phyloP scores from a whole-genome alignment of 2,329 filamentous ascomycete genomes.

The Aureobasidium sp. region DNA sequence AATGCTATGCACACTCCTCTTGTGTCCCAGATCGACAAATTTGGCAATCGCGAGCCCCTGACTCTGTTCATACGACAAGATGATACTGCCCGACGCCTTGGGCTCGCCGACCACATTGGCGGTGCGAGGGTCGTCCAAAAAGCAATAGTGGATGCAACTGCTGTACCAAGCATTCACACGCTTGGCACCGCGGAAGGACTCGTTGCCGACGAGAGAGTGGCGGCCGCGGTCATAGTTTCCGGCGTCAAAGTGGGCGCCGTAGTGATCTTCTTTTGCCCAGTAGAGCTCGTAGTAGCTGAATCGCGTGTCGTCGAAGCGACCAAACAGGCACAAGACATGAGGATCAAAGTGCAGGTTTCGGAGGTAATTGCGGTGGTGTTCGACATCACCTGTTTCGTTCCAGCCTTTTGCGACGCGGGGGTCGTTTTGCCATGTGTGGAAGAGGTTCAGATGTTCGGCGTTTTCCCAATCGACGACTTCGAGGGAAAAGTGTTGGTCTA shows the following conservation, averaged over 20 bases:
- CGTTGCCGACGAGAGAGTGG: constrained; percentile 54
- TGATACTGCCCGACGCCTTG: constrained; percentile 60
- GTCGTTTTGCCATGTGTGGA: constrained; percentile 78
- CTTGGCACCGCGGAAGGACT: constrained; percentile 47
- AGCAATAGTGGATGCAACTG: constrained; percentile 52
- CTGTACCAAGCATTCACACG: constrained; percentile 54
- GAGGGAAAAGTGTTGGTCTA: constrained; percentile 71
- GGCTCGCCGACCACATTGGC: constrained; percentile 59
- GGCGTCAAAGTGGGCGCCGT: constrained; percentile 52
- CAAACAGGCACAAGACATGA: constrained; percentile 64
- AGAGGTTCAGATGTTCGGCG: constrained; percentile 58
- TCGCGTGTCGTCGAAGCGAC: constrained; percentile 60
- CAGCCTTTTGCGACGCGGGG: constrained; percentile 72
- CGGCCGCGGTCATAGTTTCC: constrained; percentile 53
- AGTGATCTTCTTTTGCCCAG: constrained; percentile 63
- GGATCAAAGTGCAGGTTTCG: constrained; percentile 61
- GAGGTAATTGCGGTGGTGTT: constrained; percentile 67
- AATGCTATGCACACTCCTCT: constrained; percentile 33
- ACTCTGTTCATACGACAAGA: constrained; percentile 67
- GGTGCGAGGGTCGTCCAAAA: constrained; percentile 53
- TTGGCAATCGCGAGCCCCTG: constrained; percentile 63
- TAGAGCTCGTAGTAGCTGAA: constrained; percentile 80
- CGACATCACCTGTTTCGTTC: constrained; percentile 70
- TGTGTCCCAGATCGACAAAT: constrained; percentile 36
- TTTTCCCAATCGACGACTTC: constrained; percentile 63